Evolutionary conservation across 495 filamentous ascomycete genomes (phyloP), one percentile per base, ranked within the genome.

Genomic region (Penicillium herquei): DNA sequence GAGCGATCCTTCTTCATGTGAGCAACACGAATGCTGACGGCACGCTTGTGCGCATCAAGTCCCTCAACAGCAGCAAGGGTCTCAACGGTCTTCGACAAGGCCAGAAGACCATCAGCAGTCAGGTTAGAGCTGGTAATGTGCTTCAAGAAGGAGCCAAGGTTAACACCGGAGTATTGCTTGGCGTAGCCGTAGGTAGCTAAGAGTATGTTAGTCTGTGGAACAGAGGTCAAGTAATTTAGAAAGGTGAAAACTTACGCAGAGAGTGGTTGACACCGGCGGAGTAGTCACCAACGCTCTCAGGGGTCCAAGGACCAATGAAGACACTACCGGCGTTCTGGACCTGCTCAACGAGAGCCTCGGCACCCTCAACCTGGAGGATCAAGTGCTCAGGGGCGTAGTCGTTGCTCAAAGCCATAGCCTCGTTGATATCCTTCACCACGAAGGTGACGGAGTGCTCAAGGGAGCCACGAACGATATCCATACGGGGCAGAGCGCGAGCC

Each of bases 251-350:
- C 89, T 83, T 86, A 96, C 92, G 94, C 59, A 98, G 73, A 37
- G 90, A 93, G 74, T 98, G 94, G 73, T 98, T 98, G 9, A 97
- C 92, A 61, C 94, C 94, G 16, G 95, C 94, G 48, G 90, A 96
- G 74, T 98, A 98, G 69, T 98, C 94, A 18, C 94, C 94, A 13
- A 98, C 94, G 62, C 87, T 92, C 74, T 98, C 94, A 0, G 94
- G 94, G 2, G 94, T 97, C 94, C 94, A 98, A 51, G 85, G 79
- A 3, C 94, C 94, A 49, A 97, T 84, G 68, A 98, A 98, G 12
- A 98, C 91, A 69, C 90, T 95, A 1, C 94, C 94, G 8, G 94
- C 94, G 57, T 98, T 96, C 75, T 91, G 77, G n/a, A 98, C 92
- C 61, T 86, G 69, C 13, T 85, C 83, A 3, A 96, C 88, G 8